These are phyloP conservation scores for Scopulariopsis brevicaulis DNA, from an alignment of 2,329 filamentous ascomycete species.

Conservation along the genomic window DNA sequence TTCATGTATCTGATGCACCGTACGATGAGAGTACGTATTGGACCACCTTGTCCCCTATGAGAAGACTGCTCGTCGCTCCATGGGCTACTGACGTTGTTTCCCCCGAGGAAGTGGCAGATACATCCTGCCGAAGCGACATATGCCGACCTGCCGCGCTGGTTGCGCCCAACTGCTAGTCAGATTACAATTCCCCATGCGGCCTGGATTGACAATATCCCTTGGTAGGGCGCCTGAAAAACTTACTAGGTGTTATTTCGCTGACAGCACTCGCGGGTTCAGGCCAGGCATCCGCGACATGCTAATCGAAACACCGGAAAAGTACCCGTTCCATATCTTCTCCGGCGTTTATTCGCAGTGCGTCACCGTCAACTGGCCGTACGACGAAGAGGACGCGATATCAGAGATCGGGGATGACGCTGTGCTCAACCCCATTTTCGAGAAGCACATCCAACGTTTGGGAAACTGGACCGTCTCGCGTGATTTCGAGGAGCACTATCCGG, in stretches of 20 bases:
- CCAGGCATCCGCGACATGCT: conserved; percentile 2
- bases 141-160: background rate
- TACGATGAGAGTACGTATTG: background rate
- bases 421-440: conserved; percentile 3
- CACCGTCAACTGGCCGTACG: conserved; percentile 4
- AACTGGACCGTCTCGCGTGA: conserved; percentile 3
- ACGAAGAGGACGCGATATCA: background rate
- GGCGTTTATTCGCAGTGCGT: conserved; percentile 2
- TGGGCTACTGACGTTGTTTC: background rate
- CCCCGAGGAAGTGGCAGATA: conserved; percentile 5
- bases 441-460: background rate
- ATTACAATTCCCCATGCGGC: conserved; percentile 2
- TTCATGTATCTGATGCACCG: conserved; percentile 3
- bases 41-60: too few species aligned
- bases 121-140: background rate
- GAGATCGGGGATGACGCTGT: background rate
- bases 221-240: background rate
- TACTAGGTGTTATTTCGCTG: background rate
- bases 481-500: background rate
- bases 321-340: conserved; percentile 1
- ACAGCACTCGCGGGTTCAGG: background rate
- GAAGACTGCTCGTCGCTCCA: background rate
- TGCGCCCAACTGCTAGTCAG: conserved; percentile 2
- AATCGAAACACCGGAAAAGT: conserved; percentile 2
- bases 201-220: conserved; percentile 4